Percentiles rank a stretch among this genome's conserved stretches.
These are phyloP conservation scores for Silene coronaria DNA, from an alignment of 179 eudicot genomes.

Conservation along the genomic window DNA sequence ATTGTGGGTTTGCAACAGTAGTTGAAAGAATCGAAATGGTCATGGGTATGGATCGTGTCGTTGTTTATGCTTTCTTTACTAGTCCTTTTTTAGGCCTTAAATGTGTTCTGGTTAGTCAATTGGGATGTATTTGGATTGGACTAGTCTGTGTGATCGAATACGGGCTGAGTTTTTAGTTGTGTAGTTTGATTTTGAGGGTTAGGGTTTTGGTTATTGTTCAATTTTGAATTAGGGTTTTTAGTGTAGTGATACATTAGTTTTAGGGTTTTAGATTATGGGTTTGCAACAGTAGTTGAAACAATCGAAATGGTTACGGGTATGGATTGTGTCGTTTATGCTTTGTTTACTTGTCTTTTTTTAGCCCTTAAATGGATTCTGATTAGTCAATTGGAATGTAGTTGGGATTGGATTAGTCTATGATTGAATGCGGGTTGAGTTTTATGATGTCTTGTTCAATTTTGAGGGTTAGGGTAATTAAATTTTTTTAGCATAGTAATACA, in stretches of 20 bases:
- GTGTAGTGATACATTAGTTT: neutral
- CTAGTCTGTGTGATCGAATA: neutral
- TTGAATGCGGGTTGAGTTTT: neutral
- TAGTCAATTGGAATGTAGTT: neutral
- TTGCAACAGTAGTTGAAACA: neutral
- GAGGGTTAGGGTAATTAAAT: no score
- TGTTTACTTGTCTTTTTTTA: neutral
- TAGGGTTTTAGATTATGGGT: neutral
- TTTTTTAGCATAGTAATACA: no score
- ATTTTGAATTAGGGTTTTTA: neutral
- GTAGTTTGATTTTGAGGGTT: neutral
- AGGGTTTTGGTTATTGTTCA: neutral
- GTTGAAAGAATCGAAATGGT: neutral
- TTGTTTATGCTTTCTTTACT: no score
- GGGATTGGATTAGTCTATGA: neutral
- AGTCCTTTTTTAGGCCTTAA: no score
- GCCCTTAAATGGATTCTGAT: neutral
- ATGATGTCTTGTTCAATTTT: neutral
- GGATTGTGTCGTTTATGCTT: neutral
- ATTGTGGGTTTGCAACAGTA: neutral
- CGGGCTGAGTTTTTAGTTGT: neutral
- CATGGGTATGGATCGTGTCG: neutral
- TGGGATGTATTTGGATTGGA: neutral
- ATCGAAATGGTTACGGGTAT: neutral
- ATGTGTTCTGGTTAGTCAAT: neutral